Percentiles rank a stretch among this genome's conserved stretches.
These are phyloP conservation scores for Cercophora scortea DNA, from an alignment of 495 filamentous ascomycete genomes.

Conservation along the genomic window DNA sequence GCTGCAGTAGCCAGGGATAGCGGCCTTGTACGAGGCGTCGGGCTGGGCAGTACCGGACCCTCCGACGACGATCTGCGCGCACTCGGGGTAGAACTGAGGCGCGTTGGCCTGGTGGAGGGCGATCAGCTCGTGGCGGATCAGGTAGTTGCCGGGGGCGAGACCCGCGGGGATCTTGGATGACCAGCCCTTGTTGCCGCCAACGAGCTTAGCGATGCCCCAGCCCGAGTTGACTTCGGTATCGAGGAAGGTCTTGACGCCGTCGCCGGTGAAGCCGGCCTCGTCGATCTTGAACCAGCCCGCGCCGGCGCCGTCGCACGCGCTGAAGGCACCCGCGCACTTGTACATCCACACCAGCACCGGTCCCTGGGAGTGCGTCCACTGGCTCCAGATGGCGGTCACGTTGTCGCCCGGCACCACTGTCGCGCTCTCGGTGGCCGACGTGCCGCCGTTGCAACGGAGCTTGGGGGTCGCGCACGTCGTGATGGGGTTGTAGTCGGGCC, in stretches of 20 bases:
- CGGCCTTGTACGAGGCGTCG: conserved; percentile 31
- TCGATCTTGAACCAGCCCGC: conserved; percentile 56
- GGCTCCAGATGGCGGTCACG: conserved; percentile 43
- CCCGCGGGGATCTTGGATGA: conserved; percentile 42
- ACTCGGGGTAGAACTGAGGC: conserved; percentile 56
- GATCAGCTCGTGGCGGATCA: conserved; percentile 52
- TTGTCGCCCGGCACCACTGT: conserved; percentile 37
- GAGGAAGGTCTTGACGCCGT: conserved; percentile 22
- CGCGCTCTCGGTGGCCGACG: conserved; percentile 34
- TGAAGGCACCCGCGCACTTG: conserved; percentile 40
- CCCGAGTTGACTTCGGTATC: conserved; percentile 20
- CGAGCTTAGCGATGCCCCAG: conserved; percentile 28
- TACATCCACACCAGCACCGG: conserved; percentile 51
- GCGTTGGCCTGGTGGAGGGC: conserved; percentile 53
- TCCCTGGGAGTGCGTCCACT: conserved; percentile 52
- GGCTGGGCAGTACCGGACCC: conserved; percentile 41
- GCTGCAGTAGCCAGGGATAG: conserved; percentile 44
- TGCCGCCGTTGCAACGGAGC: conserved; percentile 52
- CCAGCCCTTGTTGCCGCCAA: conserved; percentile 43
- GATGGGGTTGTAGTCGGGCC: conserved; percentile 47
- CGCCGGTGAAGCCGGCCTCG: conserved; percentile 40
- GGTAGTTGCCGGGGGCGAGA: conserved; percentile 49
- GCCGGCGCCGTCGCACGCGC: conserved; percentile 35
- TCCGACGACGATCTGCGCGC: conserved; percentile 46
- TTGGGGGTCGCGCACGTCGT: conserved; percentile 28